These are phyloP conservation scores for Aspergillus fumigatiaffinis DNA, from an alignment of 2,329 filamentous ascomycete genomes.

Conservation along the genomic window DNA sequence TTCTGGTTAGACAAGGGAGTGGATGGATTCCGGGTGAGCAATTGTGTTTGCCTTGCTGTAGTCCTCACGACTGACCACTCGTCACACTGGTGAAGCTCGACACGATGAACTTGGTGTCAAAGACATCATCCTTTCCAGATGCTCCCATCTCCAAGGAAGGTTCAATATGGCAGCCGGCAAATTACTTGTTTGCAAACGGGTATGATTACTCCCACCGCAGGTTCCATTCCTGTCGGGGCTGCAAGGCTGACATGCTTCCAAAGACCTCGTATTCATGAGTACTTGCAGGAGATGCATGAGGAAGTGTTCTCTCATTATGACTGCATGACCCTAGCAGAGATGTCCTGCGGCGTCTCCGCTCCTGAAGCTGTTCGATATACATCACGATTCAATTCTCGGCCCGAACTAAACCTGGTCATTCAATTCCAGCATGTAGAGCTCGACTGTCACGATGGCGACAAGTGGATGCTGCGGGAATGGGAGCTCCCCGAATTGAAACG, in stretches of 20 bases:
- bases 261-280: slow-evolving; percentile 37
- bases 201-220: neutral
- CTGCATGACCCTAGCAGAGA: slow-evolving; percentile 41
- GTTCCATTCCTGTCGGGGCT: neutral
- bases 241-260: neutral
- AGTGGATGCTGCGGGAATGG: slow-evolving; percentile 35
- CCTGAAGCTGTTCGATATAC: slow-evolving; percentile 38
- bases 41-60: neutral
- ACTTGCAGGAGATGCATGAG: slow-evolving; percentile 33
- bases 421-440: slow-evolving; percentile 37
- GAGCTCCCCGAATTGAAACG: slow-evolving; percentile 40
- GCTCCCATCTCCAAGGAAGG: slow-evolving; percentile 44
- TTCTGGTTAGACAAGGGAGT: slow-evolving; percentile 74
- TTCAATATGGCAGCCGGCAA: slow-evolving; percentile 48
- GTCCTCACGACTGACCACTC: neutral
- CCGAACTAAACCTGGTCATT: slow-evolving; percentile 41
- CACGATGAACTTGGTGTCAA: slow-evolving; percentile 65
- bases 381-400: slow-evolving; percentile 21
- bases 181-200: slow-evolving; percentile 61
- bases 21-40: slow-evolving; percentile 60
- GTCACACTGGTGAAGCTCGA: slow-evolving; percentile 35
- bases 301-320: slow-evolving; percentile 34
- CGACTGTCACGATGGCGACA: slow-evolving; percentile 22
- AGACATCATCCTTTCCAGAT: slow-evolving; percentile 50
- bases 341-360: slow-evolving; percentile 30